phyloP scores from a whole-genome alignment of 73 alveolate genomes.

The Vitrella brassicaformis region DNA sequence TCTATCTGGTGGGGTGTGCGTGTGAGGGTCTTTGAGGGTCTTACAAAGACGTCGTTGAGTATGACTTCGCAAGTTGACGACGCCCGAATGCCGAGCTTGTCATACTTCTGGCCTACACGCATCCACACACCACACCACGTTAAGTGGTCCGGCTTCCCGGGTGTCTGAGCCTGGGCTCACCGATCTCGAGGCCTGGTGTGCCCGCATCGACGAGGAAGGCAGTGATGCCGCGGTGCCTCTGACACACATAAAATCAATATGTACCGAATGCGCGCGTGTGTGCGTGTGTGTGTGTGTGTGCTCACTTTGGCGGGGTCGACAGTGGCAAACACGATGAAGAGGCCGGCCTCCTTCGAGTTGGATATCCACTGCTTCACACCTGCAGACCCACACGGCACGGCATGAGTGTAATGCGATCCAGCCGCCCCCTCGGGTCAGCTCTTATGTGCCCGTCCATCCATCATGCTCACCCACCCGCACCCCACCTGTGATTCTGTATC shows the following conservation, averaged over 20 bases:
- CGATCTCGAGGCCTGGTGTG: slow-evolving; percentile 18
- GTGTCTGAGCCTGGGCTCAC: slow-evolving; percentile 2
- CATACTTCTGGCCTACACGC: slow-evolving; percentile 4
- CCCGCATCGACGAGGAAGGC: slow-evolving; percentile 21
- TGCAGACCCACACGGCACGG: too few relatives aligned
- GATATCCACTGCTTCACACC: slow-evolving; percentile 24
- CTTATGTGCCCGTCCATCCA: too few relatives aligned
- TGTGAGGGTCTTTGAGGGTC: neutral
- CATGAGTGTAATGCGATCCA: too few relatives aligned
- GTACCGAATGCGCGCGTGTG: too few relatives aligned
- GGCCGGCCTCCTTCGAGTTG: slow-evolving; percentile 12
- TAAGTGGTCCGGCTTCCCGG: too few relatives aligned
- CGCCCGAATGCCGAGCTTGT: slow-evolving; percentile 39
- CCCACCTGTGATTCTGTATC: neutral
- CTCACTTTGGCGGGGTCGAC: slow-evolving; percentile 25
- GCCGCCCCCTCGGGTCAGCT: too few relatives aligned
- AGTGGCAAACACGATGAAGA: slow-evolving; percentile 31
- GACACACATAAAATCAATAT: neutral
- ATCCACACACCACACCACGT: too few relatives aligned
- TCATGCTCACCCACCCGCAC: too few relatives aligned
- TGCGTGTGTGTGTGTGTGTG: too few relatives aligned
- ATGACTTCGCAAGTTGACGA: slow-evolving; percentile 38
- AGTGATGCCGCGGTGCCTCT: slow-evolving; percentile 14
- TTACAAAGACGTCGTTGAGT: slow-evolving; percentile 1
- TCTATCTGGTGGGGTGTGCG: neutral